These are phyloP conservation scores for Ceratorhiza oryzae-sativae DNA, from an alignment of 1,284 basidiomycete genomes.

Conservation along the genomic window DNA sequence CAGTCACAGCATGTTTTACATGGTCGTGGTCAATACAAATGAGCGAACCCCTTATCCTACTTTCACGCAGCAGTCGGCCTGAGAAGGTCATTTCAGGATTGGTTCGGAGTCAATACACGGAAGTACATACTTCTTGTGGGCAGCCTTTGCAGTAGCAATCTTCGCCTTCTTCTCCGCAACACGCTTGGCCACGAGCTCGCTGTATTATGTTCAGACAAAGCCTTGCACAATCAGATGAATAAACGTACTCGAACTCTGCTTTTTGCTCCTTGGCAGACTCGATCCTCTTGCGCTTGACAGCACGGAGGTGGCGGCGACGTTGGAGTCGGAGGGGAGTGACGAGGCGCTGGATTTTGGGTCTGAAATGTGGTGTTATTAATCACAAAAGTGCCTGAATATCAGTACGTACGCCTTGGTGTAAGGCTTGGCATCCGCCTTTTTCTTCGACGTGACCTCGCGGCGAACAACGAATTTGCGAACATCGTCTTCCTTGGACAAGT, in stretches of 20 bases:
- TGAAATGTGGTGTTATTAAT: conserved; percentile 46
- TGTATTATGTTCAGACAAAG: conserved; percentile 47
- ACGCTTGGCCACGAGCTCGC: conserved; percentile 85
- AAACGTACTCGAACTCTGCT: conserved; percentile 82
- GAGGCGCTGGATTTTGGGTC: conserved; percentile 88
- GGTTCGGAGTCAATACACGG: not conserved
- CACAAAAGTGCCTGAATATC: not conserved
- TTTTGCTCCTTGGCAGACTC: conserved; percentile 96
- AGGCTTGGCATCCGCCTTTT: conserved; percentile 93
- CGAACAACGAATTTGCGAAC: conserved; percentile 97
- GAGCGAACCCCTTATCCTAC: not conserved
- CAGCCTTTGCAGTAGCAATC: conserved; percentile 72
- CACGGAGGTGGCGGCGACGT: conserved; percentile 91
- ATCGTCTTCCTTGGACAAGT: conserved; percentile 97
- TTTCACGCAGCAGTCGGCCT: conserved; percentile 20
- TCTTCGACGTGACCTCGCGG: conserved; percentile 86
- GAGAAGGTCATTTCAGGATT: not conserved
- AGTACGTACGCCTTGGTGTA: conserved; percentile 94
- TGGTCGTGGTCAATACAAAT: conserved; percentile 27
- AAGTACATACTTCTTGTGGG: conserved; percentile 63
- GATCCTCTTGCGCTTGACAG: conserved; percentile 88
- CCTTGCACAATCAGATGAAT: conserved; percentile 1
- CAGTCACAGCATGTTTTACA: conserved; percentile 31
- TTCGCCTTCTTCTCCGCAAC: conserved; percentile 93
- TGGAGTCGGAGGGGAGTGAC: conserved; percentile 96